These are phyloP conservation scores for Grosmannia huntii DNA, from an alignment of 2,329 filamentous ascomycete species.

Conservation along the genomic window DNA sequence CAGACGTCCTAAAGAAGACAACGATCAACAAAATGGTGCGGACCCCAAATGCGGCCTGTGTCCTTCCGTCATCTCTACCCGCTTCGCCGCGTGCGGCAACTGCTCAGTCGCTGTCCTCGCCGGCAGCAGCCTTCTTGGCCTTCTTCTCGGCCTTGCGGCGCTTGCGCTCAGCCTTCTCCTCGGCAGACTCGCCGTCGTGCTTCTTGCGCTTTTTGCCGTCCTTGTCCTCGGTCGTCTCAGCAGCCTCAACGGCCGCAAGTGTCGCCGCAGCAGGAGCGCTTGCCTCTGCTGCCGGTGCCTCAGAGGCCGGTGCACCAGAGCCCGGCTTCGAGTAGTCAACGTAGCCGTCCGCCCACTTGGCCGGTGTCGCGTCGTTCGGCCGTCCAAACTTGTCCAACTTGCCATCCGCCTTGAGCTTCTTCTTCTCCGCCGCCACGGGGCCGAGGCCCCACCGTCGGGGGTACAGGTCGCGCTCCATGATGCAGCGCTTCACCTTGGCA, in stretches of 20 bases:
- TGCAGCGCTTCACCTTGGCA: constrained; percentile 97
- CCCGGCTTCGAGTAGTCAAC: constrained; percentile 64
- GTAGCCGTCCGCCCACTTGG: constrained; percentile 87
- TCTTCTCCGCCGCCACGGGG: constrained; percentile 89
- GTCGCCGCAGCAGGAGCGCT: background rate
- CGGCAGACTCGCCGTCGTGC: constrained; percentile 62
- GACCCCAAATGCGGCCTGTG: background rate
- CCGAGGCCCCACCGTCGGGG: constrained; percentile 93
- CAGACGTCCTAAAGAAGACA: no score
- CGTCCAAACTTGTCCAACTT: constrained; percentile 97
- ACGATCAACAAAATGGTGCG: no score
- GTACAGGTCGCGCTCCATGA: constrained; percentile 99
- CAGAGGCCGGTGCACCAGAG: background rate
- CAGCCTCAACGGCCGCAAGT: background rate
- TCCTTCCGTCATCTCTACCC: background rate
- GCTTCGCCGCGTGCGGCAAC: background rate
- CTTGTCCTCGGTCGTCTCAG: constrained; percentile 20
- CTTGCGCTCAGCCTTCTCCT: constrained; percentile 39
- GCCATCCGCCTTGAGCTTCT: constrained; percentile 97
- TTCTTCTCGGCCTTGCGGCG: constrained; percentile 20
- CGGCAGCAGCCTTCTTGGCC: constrained; percentile 15
- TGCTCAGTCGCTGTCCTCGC: constrained; percentile 1
- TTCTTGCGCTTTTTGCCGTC: constrained; percentile 67
- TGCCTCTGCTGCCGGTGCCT: constrained; percentile 13
- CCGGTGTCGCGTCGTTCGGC: constrained; percentile 81